These are phyloP conservation scores for Aureobasidium subglaciale DNA, from an alignment of 2,329 filamentous ascomycete species.

Conservation along the genomic window DNA sequence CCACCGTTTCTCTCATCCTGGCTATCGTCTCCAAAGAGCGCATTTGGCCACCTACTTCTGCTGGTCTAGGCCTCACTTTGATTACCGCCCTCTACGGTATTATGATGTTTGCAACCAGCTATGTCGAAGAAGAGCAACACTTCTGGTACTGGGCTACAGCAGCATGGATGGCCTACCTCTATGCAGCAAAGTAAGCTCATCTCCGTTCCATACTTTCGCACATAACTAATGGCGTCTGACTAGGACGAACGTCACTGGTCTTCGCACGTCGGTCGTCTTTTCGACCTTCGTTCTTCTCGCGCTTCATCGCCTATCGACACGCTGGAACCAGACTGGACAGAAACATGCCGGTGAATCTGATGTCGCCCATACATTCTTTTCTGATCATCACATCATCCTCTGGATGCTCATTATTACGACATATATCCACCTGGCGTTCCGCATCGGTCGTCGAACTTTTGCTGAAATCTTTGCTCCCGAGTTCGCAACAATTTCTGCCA, in stretches of 20 bases:
- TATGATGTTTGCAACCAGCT: constrained; percentile 98
- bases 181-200: constrained; percentile 7
- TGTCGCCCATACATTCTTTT: constrained; percentile 66
- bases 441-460: constrained; percentile 32
- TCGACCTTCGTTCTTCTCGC: constrained; percentile 40
- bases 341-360: constrained; percentile 90
- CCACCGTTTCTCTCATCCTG: constrained; percentile 36
- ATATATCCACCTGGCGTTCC: constrained; percentile 55
- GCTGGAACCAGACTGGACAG: constrained; percentile 96
- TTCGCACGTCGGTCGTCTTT: neutral
- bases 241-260: neutral
- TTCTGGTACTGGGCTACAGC: constrained; percentile 93
- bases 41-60: constrained; percentile 36
- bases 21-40: constrained; percentile 27
- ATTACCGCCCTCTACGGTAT: constrained; percentile 53
- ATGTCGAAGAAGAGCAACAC: constrained; percentile 96
- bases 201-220: neutral
- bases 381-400: constrained; percentile 56
- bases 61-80: constrained; percentile 34
- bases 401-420: constrained; percentile 66
- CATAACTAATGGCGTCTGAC: neutral
- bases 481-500: constrained; percentile 26
- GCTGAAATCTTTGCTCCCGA: constrained; percentile 24
- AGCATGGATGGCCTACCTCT: constrained; percentile 48
- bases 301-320: constrained; percentile 59